Base-by-base conservation (phyloP, 1,284 basidiomycete species). In the Papiliotrema flavescens region DNA sequence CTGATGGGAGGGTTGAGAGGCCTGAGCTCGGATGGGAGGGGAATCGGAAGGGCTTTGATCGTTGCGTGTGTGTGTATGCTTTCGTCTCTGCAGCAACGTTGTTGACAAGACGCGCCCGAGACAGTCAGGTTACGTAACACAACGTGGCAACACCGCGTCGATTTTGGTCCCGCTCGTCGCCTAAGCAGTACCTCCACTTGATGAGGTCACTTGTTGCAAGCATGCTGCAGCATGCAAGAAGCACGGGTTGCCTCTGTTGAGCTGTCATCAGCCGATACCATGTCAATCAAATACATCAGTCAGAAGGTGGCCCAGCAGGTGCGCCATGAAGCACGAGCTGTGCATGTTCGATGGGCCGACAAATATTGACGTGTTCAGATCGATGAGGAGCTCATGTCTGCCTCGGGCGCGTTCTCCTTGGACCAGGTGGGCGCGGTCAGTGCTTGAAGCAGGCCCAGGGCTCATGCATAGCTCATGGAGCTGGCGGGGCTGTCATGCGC, bases 401-500 rank as follows among this genome's bases (percentile, higher is more conserved):
- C 83, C 3, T 78, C 81, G 11, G 90, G 91, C 0, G 90, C 90
- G 3, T 97, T 93, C 80, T 90, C 88, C 65, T 79, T 97, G 39
- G 91, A 95, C 67, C 92, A 95, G 82, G 90, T 86, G 51, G 47
- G 75, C 32, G n/a, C 26, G 26, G n/a, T n/a, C 17, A 34, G 20
- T 50, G 24, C 24, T 39, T 14, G 17, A 19, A 5, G 26, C 28
- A 37, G 24, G 20, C 19, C 41, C 15, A 46, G 23, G n/a, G 20
- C 23, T 43, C 15, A 40, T 34, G 4, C 17, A 9, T 49, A 59
- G 89, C 79, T 99, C 26, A 98, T 98, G 94, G 95, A 99, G 71
- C 83, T 99, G 2, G 96, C 96, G n/a, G 96, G 96, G 0, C 79
- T 98, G 15, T 87, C 95, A 0, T 97, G 95, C 68, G 96, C 96